Base-by-base conservation (phyloP, 1,139 yeast species). In the Diutina pseudorugosa region DNA sequence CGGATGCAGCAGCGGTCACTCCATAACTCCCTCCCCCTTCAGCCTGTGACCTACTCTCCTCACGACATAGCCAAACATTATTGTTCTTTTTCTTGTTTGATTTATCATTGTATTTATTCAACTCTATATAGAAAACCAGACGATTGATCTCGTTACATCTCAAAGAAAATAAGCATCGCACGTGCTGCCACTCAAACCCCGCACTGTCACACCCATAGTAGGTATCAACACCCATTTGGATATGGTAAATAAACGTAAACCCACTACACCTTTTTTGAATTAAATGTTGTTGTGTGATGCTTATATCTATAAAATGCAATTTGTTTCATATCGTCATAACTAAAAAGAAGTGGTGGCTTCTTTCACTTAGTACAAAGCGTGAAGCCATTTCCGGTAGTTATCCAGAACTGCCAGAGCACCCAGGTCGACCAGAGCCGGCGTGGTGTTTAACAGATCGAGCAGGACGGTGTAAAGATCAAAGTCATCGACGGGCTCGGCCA, bases 371-470 rank as follows among this genome's bases (percentile, higher is more conserved):
- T 45, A 27, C 19, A 45, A 27, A 27, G 49, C 49, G 27, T 25
- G 36, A 4, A 45, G 40, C 49, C 49, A 45, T 23, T 45, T 45
- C 41, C 49, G 16, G 40, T 45, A 45, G 49, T 45, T 45, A 45
- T 45, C 49, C 49, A 45, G 49, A 27, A 45, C 49, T 12, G 49
- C 49, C 49, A 45, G 49, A 18, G 30, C 49, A 11, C 49, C 49
- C 20, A n/a, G 18, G 18, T 25, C 40, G 6, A 45, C 18, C 14
- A 20, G 6, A 4, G 21, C 5, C 12, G 18, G 18, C 6, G 18
- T 27, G 21, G 36, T 23, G 21, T 16, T 16, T 5, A 21, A 14
- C 16, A 23, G 33, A 45, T 45, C 41, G 14, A 45, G 49, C 19
- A 19, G 11, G 8, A 45, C 49, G 40, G 49, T 45, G 27, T 45